These are phyloP conservation scores for Mortierella sp. DNA, from an alignment of 371 early-diverging fungal genomes.

Conservation along the genomic window DNA sequence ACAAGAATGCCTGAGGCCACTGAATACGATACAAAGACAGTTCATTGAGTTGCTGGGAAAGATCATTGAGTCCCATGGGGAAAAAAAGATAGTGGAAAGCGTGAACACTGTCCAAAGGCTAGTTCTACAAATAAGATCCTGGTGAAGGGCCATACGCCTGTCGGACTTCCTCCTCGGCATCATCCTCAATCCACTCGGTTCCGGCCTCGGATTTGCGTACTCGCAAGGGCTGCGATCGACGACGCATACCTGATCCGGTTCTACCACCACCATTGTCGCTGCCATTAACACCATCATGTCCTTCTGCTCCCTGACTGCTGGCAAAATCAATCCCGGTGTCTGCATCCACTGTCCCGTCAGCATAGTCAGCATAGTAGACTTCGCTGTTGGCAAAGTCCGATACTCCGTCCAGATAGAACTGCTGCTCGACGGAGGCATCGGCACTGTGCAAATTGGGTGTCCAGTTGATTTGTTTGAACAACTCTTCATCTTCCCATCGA, in stretches of 20 bases:
- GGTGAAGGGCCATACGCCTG: slow-evolving; percentile 45
- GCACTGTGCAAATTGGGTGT: slow-evolving; percentile 35
- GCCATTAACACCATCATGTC: slow-evolving; percentile 8
- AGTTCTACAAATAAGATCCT: slow-evolving; percentile 17
- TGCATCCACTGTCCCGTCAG: slow-evolving; percentile 26
- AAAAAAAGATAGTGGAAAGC: too few relatives aligned
- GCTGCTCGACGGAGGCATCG: slow-evolving; percentile 41
- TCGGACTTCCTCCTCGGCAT: slow-evolving; percentile 20
- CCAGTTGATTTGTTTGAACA: slow-evolving; percentile 41
- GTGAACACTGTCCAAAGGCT: too few relatives aligned
- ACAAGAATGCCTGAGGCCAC: slow-evolving; percentile 12
- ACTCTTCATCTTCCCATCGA: slow-evolving; percentile 37
- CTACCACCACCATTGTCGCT: slow-evolving; percentile 1
- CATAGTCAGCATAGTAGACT: slow-evolving; percentile 20
- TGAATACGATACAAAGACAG: too few relatives aligned
- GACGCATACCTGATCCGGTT: slow-evolving; percentile 11
- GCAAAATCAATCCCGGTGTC: slow-evolving; percentile 34
- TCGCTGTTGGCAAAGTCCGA: slow-evolving; percentile 17
- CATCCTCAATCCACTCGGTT: slow-evolving; percentile 52
- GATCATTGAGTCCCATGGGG: too few relatives aligned
- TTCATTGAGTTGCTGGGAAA: too few relatives aligned
- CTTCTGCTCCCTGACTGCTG: slow-evolving; percentile 15
- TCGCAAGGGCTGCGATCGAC: slow-evolving; percentile 26
- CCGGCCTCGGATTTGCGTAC: slow-evolving; percentile 50
- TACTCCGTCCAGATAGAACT: slow-evolving; percentile 39